Percentiles rank a stretch among this genome's conserved stretches.
Conservation (phyloP, 352 stramenopile species). For the Phytopythium montanum region DNA sequence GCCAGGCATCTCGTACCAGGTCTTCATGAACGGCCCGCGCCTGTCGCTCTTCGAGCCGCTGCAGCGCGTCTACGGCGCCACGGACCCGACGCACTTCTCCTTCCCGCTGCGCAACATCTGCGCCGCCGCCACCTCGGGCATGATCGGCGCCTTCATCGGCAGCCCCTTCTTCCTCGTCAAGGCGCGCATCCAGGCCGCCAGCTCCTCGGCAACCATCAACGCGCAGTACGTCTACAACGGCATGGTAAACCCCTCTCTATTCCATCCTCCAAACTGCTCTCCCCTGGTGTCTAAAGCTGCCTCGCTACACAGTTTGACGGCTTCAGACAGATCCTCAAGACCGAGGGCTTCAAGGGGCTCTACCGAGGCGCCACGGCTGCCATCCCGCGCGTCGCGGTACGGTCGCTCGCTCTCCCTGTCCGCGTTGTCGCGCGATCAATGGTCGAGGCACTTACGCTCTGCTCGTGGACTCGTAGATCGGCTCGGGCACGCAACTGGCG, state of each 20-base stretch:
- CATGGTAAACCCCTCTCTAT: no score
- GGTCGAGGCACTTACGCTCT: no score
- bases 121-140: conserved; percentile 67
- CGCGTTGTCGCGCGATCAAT: neutral
- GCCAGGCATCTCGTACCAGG: conserved; percentile 79
- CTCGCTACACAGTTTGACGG: conserved; percentile 54
- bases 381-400: conserved; percentile 73
- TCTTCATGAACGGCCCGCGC: conserved; percentile 77
- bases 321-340: conserved; percentile 69
- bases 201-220: conserved; percentile 70
- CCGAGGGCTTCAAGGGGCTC: conserved; percentile 63
- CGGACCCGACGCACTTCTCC: conserved; percentile 66
- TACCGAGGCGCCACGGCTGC: conserved; percentile 74
- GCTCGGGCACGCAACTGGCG: conserved; percentile 75
- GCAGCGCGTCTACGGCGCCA: conserved; percentile 76
- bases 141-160: conserved; percentile 72
- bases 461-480: conserved; percentile 39
- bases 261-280: no score
- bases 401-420: neutral
- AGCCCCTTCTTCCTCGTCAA: conserved; percentile 88
- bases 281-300: neutral
- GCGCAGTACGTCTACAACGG: conserved; percentile 79
- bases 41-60: conserved; percentile 78
- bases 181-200: conserved; percentile 78
- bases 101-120: conserved; percentile 76